A percentile compares a stretch with the other conserved stretches of the same genome.
These are phyloP conservation scores for Phytophthora syringae DNA, from an alignment of 352 stramenopile species.

Conservation along the genomic window DNA sequence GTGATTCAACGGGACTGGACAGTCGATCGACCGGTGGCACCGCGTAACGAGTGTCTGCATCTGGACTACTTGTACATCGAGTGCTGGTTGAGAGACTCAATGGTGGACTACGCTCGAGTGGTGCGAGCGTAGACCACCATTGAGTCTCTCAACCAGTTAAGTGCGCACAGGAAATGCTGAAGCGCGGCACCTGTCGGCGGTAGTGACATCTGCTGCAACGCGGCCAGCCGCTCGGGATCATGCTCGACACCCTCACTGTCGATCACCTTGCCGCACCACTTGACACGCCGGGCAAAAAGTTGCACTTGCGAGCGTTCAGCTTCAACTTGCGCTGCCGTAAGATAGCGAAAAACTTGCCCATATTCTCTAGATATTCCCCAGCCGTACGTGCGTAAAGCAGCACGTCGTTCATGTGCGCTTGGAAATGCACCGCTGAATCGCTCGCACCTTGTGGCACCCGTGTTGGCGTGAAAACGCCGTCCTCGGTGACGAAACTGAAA, in stretches of 20 bases:
- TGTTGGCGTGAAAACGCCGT: background rate
- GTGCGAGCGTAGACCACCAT: constrained; percentile 7
- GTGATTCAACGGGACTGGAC: background rate
- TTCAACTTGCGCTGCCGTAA: background rate
- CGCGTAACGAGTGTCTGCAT: too few relatives aligned
- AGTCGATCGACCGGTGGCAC: background rate
- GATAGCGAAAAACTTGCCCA: background rate
- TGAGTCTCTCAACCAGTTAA: constrained; percentile 15
- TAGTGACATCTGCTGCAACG: background rate
- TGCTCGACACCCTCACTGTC: background rate
- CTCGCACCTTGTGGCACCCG: too few relatives aligned
- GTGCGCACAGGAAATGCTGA: constrained; percentile 19
- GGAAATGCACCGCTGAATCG: background rate
- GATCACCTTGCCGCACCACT: background rate
- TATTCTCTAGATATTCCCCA: background rate
- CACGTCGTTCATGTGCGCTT: background rate
- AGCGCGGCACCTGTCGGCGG: constrained; percentile 8
- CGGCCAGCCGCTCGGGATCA: background rate
- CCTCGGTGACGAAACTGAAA: constrained; percentile 11
- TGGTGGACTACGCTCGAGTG: constrained; percentile 5
- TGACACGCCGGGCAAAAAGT: background rate
- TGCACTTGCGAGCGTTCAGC: background rate
- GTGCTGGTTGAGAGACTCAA: constrained; percentile 12
- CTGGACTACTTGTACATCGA: too few relatives aligned
- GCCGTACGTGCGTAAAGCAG: background rate